Evolutionary conservation across 257 asterid species (phyloP).

Genomic region (Leptodermis oblonga): DNA sequence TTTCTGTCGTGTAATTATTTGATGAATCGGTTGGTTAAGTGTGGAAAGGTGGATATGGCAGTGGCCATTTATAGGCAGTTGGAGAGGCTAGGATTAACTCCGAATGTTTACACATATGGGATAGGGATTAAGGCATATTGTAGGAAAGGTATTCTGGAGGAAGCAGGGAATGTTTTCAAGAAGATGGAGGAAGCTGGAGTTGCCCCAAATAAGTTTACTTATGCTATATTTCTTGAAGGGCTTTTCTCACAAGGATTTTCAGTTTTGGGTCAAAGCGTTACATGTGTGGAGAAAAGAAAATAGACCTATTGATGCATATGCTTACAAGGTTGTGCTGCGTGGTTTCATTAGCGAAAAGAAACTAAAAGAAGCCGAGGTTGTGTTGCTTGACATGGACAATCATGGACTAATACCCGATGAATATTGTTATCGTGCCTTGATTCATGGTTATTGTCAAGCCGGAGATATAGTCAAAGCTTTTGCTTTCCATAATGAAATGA

Average conservation of each 20-base stretch:
- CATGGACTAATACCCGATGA: conserved; percentile 44
- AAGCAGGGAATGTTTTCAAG: conserved; percentile 43
- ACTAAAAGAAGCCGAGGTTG: conserved; percentile 45
- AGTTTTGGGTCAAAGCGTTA: conserved; percentile 38
- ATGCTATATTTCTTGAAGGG: conserved; percentile 51
- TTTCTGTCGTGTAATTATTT: conserved; percentile 61
- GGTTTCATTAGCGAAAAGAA: conserved; percentile 59
- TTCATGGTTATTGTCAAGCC: conserved; percentile 55
- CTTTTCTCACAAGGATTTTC: conserved; percentile 48
- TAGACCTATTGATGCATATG: conserved; percentile 37
- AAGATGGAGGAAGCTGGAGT: conserved; percentile 73
- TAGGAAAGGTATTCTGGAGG: conserved; percentile 43
- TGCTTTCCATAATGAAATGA: conserved; percentile 51
- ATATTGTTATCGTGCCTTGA: conserved; percentile 40
- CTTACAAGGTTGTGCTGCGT: conserved; percentile 49
- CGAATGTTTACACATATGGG: conserved; percentile 71
- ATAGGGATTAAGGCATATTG: conserved; percentile 66
- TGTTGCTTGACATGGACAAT: conserved; percentile 51
- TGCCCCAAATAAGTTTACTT: conserved; percentile 40
- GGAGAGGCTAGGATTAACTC: conserved; percentile 43
- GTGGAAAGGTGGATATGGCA: conserved; percentile 46
- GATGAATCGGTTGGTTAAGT: conserved; percentile 53
- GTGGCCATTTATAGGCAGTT: conserved; percentile 52
- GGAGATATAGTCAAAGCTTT: conserved; percentile 55
- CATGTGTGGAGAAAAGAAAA: conserved; percentile 25